Conservation (phyloP, 2,329 filamentous ascomycete species). For the Ascochyta clinopodiicola region DNA sequence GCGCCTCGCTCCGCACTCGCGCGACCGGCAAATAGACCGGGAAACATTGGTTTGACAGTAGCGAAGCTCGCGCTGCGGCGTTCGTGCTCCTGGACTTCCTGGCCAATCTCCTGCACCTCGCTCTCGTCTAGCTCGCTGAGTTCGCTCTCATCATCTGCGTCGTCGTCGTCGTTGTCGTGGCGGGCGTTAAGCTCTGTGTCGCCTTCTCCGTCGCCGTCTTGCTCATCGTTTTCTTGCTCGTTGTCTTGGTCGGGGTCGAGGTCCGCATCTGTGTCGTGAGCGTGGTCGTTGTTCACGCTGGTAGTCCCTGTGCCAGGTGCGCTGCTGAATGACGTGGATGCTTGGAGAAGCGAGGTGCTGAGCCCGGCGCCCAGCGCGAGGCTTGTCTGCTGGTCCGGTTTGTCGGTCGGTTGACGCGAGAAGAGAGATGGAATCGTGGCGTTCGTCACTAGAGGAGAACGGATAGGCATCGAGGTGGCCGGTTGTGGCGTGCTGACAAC, state of each 20-base stretch:
- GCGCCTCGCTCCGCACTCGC: slow-evolving; percentile 1
- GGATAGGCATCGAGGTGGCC: slow-evolving; percentile 43
- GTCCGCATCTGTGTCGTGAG: not conserved
- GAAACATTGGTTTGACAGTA: slow-evolving; percentile 33
- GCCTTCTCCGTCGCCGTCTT: slow-evolving; percentile 61
- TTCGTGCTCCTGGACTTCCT: slow-evolving; percentile 24
- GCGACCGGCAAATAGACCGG: slow-evolving; percentile 27
- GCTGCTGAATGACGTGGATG: slow-evolving; percentile 43
- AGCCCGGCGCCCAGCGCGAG: slow-evolving; percentile 6
- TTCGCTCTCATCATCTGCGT: slow-evolving; percentile 62
- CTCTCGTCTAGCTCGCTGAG: slow-evolving; percentile 59
- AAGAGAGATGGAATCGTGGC: slow-evolving; percentile 27
- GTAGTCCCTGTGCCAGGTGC: slow-evolving; percentile 51
- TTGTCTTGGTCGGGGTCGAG: slow-evolving; percentile 36
- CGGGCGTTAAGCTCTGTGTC: slow-evolving; percentile 43
- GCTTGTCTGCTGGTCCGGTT: slow-evolving; percentile 8
- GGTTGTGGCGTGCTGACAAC: slow-evolving; percentile 38
- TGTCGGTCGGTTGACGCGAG: slow-evolving; percentile 30
- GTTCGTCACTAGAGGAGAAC: slow-evolving; percentile 35
- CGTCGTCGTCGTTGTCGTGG: slow-evolving; percentile 58
- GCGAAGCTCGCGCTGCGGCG: slow-evolving; percentile 25
- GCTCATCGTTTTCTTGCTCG: not conserved
- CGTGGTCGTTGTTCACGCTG: slow-evolving; percentile 43
- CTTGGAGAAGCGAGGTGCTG: slow-evolving; percentile 22
- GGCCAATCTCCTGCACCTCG: slow-evolving; percentile 45